Base-by-base conservation (phyloP, 2,329 filamentous ascomycete species). In the Bipolaris sorokiniana region DNA sequence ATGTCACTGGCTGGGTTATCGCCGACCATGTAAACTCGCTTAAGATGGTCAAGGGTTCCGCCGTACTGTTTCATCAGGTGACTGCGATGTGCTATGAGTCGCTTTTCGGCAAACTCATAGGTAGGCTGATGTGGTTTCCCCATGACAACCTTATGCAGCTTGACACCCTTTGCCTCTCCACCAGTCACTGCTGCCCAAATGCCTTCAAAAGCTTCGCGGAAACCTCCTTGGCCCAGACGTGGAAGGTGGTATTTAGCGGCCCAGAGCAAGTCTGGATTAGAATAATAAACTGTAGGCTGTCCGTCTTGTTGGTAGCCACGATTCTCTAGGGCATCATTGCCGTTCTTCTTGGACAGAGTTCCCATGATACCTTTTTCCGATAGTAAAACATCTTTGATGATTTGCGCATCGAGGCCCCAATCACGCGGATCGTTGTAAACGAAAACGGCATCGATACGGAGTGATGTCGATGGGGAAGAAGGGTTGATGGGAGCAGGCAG, bases 381-480 rank as follows among this genome's bases (percentile, higher is more conserved):
- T 38, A 96, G 82, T 6, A 98, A 80, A 10, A 97, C 79, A 76
- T 99, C 95, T 51, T 90, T 77, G 55, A 98, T 89, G 66, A 98
- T 80, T 72, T 96, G 90, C 2, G 87, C 87, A 75, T 98, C 94
- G 9, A 97, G 83, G 0, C 90, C 92, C 95, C 95, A 99, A 80
- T 99, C 95, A 54, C 95, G 86, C 3, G 95, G 93, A 76, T 98
- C 95, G 75, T 97, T 96, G 83, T 94, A 97, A 6, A 97, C 90
- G 69, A 98, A 90, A 26, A 98, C 86, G 26, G 93, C 92, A 71
- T 96, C 92, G 65, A 99, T 89, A 67, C 91, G 92, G 46, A 94
- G 82, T 16, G 81, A 83, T 13, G 80, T 78, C 0, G 76, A 76
- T 2, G 76, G 81, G 58, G 81, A 79, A 15, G 74, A 70, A 36